phyloP scores from a whole-genome alignment of 2,329 filamentous ascomycete genomes.

The Calonectria pseudoreteaudii region DNA sequence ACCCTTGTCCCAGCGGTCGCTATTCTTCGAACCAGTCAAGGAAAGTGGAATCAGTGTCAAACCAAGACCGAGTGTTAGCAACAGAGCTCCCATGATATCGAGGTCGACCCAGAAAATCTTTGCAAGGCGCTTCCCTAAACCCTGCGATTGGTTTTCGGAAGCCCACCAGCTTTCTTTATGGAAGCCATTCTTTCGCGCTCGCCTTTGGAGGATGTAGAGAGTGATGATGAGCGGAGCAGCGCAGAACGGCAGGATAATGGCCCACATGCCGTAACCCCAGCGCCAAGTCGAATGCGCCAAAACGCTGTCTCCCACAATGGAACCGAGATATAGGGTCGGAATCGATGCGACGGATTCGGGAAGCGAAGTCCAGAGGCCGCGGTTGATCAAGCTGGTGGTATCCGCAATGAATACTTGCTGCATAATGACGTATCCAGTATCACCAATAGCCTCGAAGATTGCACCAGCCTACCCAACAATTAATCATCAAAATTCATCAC shows the following conservation, averaged over 20 bases:
- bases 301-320: constrained; percentile 48
- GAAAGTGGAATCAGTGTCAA: constrained; percentile 52
- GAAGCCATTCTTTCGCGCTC: constrained; percentile 40
- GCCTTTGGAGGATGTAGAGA: constrained; percentile 47
- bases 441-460: constrained; percentile 30
- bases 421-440: constrained; percentile 45
- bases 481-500: not conserved
- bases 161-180: constrained; percentile 32
- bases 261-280: constrained; percentile 57
- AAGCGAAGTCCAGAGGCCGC: constrained; percentile 69
- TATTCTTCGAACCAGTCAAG: constrained; percentile 50
- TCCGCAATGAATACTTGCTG: constrained; percentile 69
- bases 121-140: constrained; percentile 34
- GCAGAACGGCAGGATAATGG: constrained; percentile 51
- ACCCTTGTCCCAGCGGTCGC: constrained; percentile 44
- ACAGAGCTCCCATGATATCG: constrained; percentile 48
- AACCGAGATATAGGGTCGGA: constrained; percentile 47
- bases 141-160: constrained; percentile 20
- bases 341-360: constrained; percentile 59
- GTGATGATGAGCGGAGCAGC: constrained; percentile 47
- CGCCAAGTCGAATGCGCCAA: constrained; percentile 53
- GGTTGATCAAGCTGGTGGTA: constrained; percentile 69
- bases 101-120: constrained; percentile 47
- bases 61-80: constrained; percentile 49
- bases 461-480: constrained; percentile 48